Percentiles rank a stretch among this genome's conserved stretches.
Evolutionary conservation across 176 grass and related monocot genomes (phyloP).

Genomic region (Rhynchospora breviuscula): DNA sequence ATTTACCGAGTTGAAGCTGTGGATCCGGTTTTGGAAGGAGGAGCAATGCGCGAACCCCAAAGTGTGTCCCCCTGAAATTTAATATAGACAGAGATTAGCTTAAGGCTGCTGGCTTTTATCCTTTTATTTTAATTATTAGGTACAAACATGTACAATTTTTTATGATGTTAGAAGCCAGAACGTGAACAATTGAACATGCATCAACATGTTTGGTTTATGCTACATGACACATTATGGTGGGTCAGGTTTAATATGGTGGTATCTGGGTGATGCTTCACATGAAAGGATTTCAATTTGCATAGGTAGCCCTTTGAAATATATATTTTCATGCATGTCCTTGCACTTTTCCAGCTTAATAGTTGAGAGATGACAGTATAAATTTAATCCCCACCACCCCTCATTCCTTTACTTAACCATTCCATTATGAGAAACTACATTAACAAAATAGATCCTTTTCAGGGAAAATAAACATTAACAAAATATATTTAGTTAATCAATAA

Average conservation of each 20-base stretch:
- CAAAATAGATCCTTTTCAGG: background rate
- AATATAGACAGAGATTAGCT: background rate
- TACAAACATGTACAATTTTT: background rate
- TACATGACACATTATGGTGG: conserved; percentile 9
- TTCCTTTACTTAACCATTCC: background rate
- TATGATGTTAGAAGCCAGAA: background rate
- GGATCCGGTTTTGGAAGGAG: conserved; percentile 79
- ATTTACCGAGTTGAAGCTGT: conserved; percentile 21
- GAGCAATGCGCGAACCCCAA: conserved; percentile 89
- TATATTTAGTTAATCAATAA: background rate
- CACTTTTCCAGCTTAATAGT: background rate
- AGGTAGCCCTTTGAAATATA: background rate
- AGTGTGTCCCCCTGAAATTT: conserved; percentile 59
- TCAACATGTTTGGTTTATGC: conserved; percentile 14
- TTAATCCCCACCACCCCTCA: background rate
- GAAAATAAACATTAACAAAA: background rate
- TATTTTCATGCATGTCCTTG: background rate
- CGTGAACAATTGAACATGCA: conserved; percentile 1
- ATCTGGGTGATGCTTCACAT: background rate
- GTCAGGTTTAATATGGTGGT: conserved; percentile 2
- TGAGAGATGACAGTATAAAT: background rate
- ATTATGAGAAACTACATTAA: background rate
- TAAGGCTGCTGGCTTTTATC: background rate
- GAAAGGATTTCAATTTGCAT: background rate
- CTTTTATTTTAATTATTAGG: background rate